Percentiles rank a stretch among this genome's conserved stretches.
These are phyloP conservation scores for Pilasporangium apinafurcum DNA, from an alignment of 352 stramenopile species.

Conservation along the genomic window DNA sequence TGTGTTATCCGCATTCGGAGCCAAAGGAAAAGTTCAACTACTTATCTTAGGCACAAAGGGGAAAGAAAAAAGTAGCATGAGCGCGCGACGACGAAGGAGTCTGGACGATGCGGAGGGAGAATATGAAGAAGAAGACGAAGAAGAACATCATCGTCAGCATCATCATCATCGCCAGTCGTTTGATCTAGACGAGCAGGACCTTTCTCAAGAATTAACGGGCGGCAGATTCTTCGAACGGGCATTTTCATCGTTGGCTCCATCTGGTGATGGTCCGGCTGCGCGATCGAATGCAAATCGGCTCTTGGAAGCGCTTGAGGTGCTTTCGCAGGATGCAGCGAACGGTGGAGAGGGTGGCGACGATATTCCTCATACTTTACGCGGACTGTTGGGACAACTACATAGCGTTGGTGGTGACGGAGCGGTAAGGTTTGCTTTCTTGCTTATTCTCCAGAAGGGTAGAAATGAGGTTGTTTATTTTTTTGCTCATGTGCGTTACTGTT, in stretches of 20 bases:
- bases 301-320: conserved; percentile 47
- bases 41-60: too few relatives aligned
- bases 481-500: too few relatives aligned
- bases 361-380: conserved; percentile 38
- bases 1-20: too few relatives aligned
- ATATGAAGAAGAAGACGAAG: conserved; percentile 77
- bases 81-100: too few relatives aligned
- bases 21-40: too few relatives aligned
- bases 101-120: too few relatives aligned
- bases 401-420: background rate
- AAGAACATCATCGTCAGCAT: conserved; percentile 83
- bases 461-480: too few relatives aligned
- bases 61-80: too few relatives aligned
- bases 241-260: too few relatives aligned
- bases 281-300: conserved; percentile 25
- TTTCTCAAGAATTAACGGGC: conserved; percentile 14
- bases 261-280: background rate
- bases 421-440: background rate
- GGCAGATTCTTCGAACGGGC: conserved; percentile 10
- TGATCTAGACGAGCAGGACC: conserved; percentile 20
- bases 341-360: conserved; percentile 9
- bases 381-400: conserved; percentile 20
- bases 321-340: conserved; percentile 25
- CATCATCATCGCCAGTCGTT: conserved; percentile 38
- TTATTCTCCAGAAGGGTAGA: too few relatives aligned